Evolutionary conservation across 2,329 filamentous ascomycete species (phyloP).

Genomic region (Colletotrichum aenigma): DNA sequence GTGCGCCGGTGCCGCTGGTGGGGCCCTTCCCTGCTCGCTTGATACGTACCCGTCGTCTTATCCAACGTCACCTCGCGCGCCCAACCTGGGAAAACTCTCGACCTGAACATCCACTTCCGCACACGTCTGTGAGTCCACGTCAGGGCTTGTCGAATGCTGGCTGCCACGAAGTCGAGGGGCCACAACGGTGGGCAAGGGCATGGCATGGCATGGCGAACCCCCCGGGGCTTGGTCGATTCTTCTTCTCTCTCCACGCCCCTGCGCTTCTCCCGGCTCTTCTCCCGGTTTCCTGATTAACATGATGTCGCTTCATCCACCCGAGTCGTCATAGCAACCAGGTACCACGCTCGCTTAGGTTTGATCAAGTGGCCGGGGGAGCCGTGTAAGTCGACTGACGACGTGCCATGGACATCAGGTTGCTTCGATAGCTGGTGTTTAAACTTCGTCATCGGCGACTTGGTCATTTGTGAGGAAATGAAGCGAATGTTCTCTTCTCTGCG

Average conservation of each 20-base stretch:
- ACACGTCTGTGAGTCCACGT: not conserved
- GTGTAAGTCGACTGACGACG: not conserved
- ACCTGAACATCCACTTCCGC: not conserved
- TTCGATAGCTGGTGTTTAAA: not conserved
- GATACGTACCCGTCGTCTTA: slow-evolving; percentile 2
- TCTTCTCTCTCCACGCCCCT: not conserved
- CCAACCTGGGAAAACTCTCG: not conserved
- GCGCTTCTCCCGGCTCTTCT: not conserved
- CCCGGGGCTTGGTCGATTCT: not conserved
- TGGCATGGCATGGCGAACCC: not conserved
- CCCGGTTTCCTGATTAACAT: not conserved
- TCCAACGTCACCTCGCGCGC: slow-evolving; percentile 3
- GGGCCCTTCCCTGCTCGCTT: not conserved
- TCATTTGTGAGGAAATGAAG: not conserved
- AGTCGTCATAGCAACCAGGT: slow-evolving; percentile 10
- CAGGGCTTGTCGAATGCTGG: not conserved
- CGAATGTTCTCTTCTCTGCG: not conserved
- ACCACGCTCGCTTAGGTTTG: not conserved
- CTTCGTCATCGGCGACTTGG: not conserved
- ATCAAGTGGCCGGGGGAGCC: not conserved
- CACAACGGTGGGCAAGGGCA: not conserved
- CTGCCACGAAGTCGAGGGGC: not conserved
- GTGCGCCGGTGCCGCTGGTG: not conserved
- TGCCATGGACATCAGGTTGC: not conserved
- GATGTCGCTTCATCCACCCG: not conserved